Base-by-base conservation (phyloP, 116 monocot species). In the Zostera marina region DNA sequence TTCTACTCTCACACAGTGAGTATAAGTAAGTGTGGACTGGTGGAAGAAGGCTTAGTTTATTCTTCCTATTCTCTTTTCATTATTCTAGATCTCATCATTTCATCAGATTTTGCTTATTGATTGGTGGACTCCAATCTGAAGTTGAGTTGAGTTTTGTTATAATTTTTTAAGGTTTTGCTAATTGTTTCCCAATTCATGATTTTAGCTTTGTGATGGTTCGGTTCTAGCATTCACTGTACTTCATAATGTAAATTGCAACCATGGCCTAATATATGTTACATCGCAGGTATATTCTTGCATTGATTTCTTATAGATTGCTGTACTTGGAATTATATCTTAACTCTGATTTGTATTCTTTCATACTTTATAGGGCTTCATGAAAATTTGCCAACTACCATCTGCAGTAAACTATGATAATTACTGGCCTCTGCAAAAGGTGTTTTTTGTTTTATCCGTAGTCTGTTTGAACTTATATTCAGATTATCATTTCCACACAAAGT, bases 201-300 rank as follows among this genome's bases (percentile, higher is more conserved):
- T 71, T 58, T 62, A 98, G 90, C 84, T 77, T 44, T 98, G 98
- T 71, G 90, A 98, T 73, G 98, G 86, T 16, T 59, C 85, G 16
- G 64, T 98, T 42, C 74, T 74, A 40, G 98, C 90, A 9, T 98
- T 98, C 53, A 81, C 90, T 40, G 78, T 85, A 57, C 83, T 98
- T 41, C 98, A 98, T 71, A 98, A 90, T 73, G 75, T 98, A 42
- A 90, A 98, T 74, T 98, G 98, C 56, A 90, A 80, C 64, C 98
- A 83, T 75, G 98, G 98, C 14, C 66, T 98, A 24, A 98, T 98
- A 61, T 98, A 81, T 73, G 98, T 98, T 22, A 98, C 98, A 17
- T 81, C 90, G 17, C 85, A 98, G 98, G 98, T 90, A 73, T 47
- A n/a, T 68, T 47, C 44, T 10, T 26, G 8, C 11, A 51, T 41